Evolutionary conservation across 192 early-diverging fungal species (phyloP).

Genomic region (Backusella luteola): DNA sequence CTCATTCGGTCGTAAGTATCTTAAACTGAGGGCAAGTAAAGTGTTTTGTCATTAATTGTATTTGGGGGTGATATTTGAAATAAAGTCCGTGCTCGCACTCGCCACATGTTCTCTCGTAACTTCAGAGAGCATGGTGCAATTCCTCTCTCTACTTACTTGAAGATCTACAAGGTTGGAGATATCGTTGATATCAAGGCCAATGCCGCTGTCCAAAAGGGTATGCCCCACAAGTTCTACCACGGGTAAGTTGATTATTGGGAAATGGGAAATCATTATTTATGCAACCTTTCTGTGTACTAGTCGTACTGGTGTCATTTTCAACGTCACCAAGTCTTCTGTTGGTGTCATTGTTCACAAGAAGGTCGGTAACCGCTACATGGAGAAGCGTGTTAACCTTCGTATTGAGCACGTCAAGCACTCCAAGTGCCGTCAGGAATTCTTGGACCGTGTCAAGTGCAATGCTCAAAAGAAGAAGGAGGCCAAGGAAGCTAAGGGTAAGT

Average conservation of each 20-base stretch:
- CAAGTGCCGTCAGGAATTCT: conserved; percentile 97
- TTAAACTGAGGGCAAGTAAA: not conserved
- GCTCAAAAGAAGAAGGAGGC: conserved; percentile 81
- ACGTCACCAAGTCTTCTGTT: conserved; percentile 99
- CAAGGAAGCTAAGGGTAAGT: conserved; percentile 38
- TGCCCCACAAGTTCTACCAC: conserved; percentile 99
- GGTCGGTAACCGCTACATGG: conserved; percentile 96
- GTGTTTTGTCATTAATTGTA: not conserved
- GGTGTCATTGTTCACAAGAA: conserved; percentile 99
- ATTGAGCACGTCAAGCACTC: conserved; percentile 99
- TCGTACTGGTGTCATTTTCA: conserved; percentile 98
- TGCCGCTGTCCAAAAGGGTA: conserved; percentile 98
- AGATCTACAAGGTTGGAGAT: conserved; percentile 98
- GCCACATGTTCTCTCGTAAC: conserved; percentile 96
- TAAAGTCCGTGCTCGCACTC: conserved; percentile 88
- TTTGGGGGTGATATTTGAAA: not conserved
- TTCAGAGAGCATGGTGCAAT: conserved; percentile 95
- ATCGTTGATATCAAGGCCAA: conserved; percentile 99
- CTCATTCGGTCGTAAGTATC: conserved; percentile 37
- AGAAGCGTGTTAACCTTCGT: conserved; percentile 98
- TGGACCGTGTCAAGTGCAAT: conserved; percentile 96
- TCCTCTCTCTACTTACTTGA: conserved; percentile 95
- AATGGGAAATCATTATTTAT: not conserved
- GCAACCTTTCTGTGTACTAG: conserved; percentile 36
- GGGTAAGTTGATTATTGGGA: conserved; percentile 51